Base-by-base conservation (phyloP, 2,329 filamentous ascomycete genomes). In the Laburnicola sp. region DNA sequence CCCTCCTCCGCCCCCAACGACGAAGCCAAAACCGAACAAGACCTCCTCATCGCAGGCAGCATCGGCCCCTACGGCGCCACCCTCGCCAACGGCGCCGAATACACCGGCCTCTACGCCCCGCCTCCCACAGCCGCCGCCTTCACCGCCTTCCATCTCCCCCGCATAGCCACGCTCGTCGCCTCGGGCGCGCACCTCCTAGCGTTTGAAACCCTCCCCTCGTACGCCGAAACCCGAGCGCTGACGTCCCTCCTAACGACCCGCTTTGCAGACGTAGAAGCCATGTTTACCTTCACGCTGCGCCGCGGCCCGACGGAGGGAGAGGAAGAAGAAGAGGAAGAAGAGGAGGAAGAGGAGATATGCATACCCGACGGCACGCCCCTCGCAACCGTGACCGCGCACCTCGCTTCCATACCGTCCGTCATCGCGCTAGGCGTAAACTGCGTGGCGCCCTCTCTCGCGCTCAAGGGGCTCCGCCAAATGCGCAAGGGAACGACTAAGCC, bases 1-100 rank as follows among this genome's bases (percentile, higher is more conserved):
- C 34, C 69, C 2, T 25, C 45, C 16, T 40, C n/a, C 40, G 25
- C 4, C 21, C 23, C 22, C 21, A 56, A 57, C 23, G 35, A 48
- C 5, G 26, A 50, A 16, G 16, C 16, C 16, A 4, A 38, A 38
- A 22, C n/a, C 8, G 8, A 44, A 45, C 4, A 45, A 45, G 44
- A 53, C 10, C 34, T 70, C 2, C 64, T 76, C 4, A 60, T 79
- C 6, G 77, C 77, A 3, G 77, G 77, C 3, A 75, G 71, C 46
- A 74, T 79, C 4, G 77, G 77, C 0, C 77, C 77, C 2, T 79
- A 78, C 48, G 77, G 76, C 9, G 77, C 77, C 5, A 79, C 71
- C 48, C 66, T 80, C 2, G 69, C 76, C 1, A 68, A 80, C 49
- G 77, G 77, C 4, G 71, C 69, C 9, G 77, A 80, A 55, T 79